Percentiles rank a stretch among this genome's conserved stretches.
These are phyloP conservation scores for Termitomyces sp. DNA, from an alignment of 768 basidiomycete genomes.

Conservation along the genomic window DNA sequence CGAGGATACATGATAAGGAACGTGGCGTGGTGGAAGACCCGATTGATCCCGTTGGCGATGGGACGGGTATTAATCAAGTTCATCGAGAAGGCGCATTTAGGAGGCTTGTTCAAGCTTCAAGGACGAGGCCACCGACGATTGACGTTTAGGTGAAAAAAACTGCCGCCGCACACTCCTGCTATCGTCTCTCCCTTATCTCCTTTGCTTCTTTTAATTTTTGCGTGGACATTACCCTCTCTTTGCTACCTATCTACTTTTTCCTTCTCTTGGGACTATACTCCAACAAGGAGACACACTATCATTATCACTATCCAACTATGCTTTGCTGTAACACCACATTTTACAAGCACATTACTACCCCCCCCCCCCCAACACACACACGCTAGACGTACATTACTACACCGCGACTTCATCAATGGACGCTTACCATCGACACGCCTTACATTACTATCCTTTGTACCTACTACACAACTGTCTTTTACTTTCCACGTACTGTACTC, in stretches of 20 bases:
- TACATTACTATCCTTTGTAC: constrained; percentile 9
- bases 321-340: constrained; percentile 8
- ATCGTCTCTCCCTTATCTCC: constrained; percentile 7
- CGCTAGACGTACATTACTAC: constrained; percentile 8
- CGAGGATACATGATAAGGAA: constrained; percentile 21
- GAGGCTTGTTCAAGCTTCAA: constrained; percentile 24
- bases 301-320: constrained; percentile 17
- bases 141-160: constrained; percentile 7
- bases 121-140: constrained; percentile 15
- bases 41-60: constrained; percentile 11
- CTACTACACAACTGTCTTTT: constrained; percentile 13
- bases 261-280: constrained; percentile 2
- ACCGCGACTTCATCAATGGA: background rate
- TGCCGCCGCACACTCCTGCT: background rate
- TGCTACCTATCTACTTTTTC: constrained; percentile 21
- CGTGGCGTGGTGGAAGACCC: constrained; percentile 7
- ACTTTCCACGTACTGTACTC: constrained; percentile 2
- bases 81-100: constrained; percentile 23
- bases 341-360: constrained; percentile 4
- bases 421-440: constrained; percentile 6
- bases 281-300: constrained; percentile 12
- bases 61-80: constrained; percentile 13
- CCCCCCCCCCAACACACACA: background rate
- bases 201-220: constrained; percentile 8
- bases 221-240: constrained; percentile 1